phyloP scores from a whole-genome alignment of 208 protist genomes.

The Sergeia podlipaevii region DNA sequence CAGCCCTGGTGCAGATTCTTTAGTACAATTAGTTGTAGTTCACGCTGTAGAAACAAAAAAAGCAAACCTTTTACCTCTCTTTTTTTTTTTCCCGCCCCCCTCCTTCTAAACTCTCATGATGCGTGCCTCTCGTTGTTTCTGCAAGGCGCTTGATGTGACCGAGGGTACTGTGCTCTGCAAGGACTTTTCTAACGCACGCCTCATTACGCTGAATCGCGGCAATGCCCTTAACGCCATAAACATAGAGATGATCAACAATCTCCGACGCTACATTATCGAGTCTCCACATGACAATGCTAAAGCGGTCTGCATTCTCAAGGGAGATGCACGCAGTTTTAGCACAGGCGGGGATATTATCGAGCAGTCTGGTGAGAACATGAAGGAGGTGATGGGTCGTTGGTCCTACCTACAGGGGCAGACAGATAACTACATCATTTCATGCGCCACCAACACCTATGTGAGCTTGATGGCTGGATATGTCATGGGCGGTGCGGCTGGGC shows the following conservation, averaged over 20 bases:
- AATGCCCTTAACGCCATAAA: constrained; percentile 31
- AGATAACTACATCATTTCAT: constrained; percentile 42
- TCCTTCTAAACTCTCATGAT: no score
- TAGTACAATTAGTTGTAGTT: neutral
- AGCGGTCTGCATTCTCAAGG: constrained; percentile 11
- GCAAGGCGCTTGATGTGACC: no score
- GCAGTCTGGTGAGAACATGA: constrained; percentile 17
- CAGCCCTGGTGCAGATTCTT: neutral
- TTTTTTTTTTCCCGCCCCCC: no score
- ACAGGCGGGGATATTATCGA: constrained; percentile 48
- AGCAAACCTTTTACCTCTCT: neutral
- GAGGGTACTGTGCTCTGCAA: constrained; percentile 8
- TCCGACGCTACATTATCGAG: constrained; percentile 12
- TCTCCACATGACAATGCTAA: constrained; percentile 11
- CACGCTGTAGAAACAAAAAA: neutral
- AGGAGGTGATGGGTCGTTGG: constrained; percentile 25
- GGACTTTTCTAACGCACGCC: constrained; percentile 24
- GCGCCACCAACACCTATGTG: constrained; percentile 20
- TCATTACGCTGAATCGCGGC: constrained; percentile 31
- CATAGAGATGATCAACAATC: constrained; percentile 20
- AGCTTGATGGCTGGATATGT: constrained; percentile 60
- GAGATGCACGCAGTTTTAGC: constrained; percentile 26
- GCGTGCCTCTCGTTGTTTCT: no score
- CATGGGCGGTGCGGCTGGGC: constrained; percentile 71
- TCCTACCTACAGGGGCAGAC: constrained; percentile 54